These are phyloP conservation scores for Pichia kluyveri DNA, from an alignment of 805 yeast genomes.

Conservation along the genomic window DNA sequence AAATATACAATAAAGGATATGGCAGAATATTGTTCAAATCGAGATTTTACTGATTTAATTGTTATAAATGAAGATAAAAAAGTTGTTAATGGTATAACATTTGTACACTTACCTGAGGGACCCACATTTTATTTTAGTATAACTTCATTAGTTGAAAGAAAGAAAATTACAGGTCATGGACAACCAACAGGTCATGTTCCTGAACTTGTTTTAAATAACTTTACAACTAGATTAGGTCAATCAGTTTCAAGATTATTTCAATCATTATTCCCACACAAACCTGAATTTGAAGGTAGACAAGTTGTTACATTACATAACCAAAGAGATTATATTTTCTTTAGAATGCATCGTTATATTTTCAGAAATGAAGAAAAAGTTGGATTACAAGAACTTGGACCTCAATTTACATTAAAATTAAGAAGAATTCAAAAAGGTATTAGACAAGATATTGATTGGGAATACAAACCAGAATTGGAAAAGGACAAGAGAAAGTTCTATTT, in stretches of 20 bases:
- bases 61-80: slow-evolving; percentile 94
- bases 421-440: slow-evolving; percentile 86
- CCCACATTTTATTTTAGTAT: slow-evolving; percentile 91
- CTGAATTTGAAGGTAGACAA: slow-evolving; percentile 92
- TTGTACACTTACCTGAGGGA: slow-evolving; percentile 89
- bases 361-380: slow-evolving; percentile 89
- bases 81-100: slow-evolving; percentile 82
- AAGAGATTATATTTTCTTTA: slow-evolving; percentile 88
- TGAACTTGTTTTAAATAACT: slow-evolving; percentile 85
- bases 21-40: slow-evolving; percentile 68
- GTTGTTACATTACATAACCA: slow-evolving; percentile 94
- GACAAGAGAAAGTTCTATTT: slow-evolving; percentile 89
- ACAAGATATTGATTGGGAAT: slow-evolving; percentile 95
- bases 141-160: slow-evolving; percentile 65
- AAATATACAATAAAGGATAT: slow-evolving; percentile 82
- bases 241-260: slow-evolving; percentile 91
- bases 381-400: slow-evolving; percentile 93
- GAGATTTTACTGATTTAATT: slow-evolving; percentile 81
- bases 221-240: slow-evolving; percentile 85
- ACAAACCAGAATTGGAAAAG: slow-evolving; percentile 90
- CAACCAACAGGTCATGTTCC: slow-evolving; percentile 86
- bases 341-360: slow-evolving; percentile 90
- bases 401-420: slow-evolving; percentile 81
- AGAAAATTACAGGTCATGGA: slow-evolving; percentile 80
- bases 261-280: slow-evolving; percentile 83